These are phyloP conservation scores for Puccinia horiana DNA, from an alignment of 1,284 basidiomycete species.

Conservation along the genomic window DNA sequence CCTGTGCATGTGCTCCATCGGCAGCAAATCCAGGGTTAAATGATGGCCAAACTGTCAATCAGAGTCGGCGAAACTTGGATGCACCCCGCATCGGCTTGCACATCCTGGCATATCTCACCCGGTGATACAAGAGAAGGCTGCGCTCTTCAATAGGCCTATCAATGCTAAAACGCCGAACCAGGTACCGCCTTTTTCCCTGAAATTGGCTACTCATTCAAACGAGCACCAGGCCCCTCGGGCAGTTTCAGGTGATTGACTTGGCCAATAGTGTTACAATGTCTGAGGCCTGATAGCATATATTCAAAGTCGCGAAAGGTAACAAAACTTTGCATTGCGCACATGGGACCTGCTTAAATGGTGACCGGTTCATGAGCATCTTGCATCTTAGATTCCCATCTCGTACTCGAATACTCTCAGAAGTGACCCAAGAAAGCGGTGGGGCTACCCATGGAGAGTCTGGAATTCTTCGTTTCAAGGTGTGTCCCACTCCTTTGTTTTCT, in stretches of 20 bases:
- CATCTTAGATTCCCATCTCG: not conserved
- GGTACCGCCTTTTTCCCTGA: not conserved
- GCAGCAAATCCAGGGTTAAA: not conserved
- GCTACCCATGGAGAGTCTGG: not conserved
- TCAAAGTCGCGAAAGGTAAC: not conserved
- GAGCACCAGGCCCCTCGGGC: not conserved
- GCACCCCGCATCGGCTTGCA: not conserved
- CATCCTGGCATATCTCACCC: not conserved
- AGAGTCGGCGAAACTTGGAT: not conserved
- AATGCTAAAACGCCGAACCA: slow-evolving; percentile 2
- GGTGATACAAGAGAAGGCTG: not conserved
- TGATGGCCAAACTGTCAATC: not conserved
- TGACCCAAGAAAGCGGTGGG: not conserved
- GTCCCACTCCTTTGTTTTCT: not conserved
- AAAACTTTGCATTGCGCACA: not conserved
- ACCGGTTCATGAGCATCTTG: not conserved
- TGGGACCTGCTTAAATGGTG: too few species aligned
- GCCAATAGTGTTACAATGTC: not conserved
- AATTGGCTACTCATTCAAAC: not conserved
- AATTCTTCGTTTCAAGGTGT: not conserved
- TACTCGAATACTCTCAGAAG: not conserved
- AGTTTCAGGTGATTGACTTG: not conserved
- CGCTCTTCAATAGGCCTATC: not conserved
- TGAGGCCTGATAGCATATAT: not conserved
- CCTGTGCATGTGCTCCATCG: not conserved